Base-by-base conservation (phyloP, 331 rosid genomes). In the Quercus tomentella region DNA sequence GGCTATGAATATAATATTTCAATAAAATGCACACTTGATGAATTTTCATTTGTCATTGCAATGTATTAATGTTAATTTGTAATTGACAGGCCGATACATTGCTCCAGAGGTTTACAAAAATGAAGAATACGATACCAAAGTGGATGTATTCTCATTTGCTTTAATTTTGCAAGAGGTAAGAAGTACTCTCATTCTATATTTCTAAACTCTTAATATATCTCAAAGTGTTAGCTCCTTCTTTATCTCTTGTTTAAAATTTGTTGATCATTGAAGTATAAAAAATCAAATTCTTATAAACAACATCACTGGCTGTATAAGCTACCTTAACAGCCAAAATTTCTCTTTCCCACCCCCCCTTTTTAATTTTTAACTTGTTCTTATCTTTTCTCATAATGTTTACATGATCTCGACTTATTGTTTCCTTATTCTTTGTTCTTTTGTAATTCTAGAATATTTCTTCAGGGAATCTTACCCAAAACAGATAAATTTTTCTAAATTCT, bases 121-220 rank as follows among this genome's bases (percentile, higher is more conserved):
- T 56, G 96, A 87, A 82, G 97, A 91, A 78, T 95, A 95, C 75
- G 97, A 90, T 79, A 91, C 93, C 65, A 91, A 93, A 85, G 99
- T 81, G 76, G 99, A 95, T 77, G 94, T 93, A 30, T 95, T 95
- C 83, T 95, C 99, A 41, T 95, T 93, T 84, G 97, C 94, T 76
- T 76, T 95, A 76, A 95, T 95, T 83, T 80, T 95, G 58, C 97
- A 95, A 82, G 97, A 93, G 97, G 99, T 95, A 90, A 76, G 73
- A 28, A 49, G 0, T 49, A 10, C 15, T 11, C 60, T 49, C 72
- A 3, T 20, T 51, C 67, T 14, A 57, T 23, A 62, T 31, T 49
- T 55, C 79, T 57, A 49, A 37, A 55, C 57, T 43, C 54, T 2
- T 10, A 45, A 45, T 3, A 3, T 12, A 25, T 61, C 51, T 21